Base-by-base conservation (phyloP, 176 grass and related monocot species). In the Thalia dealbata region DNA sequence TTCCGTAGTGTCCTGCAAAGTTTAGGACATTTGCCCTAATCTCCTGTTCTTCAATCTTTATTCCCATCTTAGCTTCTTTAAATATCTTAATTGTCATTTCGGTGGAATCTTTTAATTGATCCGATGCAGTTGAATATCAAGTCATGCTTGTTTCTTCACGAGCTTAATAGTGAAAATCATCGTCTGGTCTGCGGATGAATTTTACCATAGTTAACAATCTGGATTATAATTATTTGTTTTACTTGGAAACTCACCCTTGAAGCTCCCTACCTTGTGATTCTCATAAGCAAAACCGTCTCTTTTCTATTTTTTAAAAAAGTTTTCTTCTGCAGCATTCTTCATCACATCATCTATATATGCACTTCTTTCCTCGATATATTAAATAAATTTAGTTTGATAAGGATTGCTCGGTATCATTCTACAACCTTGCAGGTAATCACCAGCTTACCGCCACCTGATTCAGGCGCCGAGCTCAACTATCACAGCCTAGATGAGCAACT, bases 401-500 rank as follows among this genome's bases (percentile, higher is more conserved):
- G 28, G 10, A 72, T 24, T 22, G 18, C 43, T 30, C 13, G 74
- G 43, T 41, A 69, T 43, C 73, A 28, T 69, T 71, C 25, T 79
- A 21, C n/a, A 11, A 10, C 19, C 0, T 88, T 27, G 30, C 75
- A 97, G 93, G 85, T 97, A 43, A 97, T 97, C 75, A 97, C 89
- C 67, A 86, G 89, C 82, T 86, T 90, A 74, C 93, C 87, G 0
- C 89, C 93, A 1, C 78, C 89, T 86, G 89, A 97, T 61, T 82
- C 88, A 64, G 87, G 81, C 44, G 58, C 81, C 67, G 91, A 92
- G 25, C 83, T 97, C 19, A 90, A 74, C 74, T 92, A 50, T 80
- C 55, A 92, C 54, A 81, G 71, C 10, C 89, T 90, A 29, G 87
- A 97, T 15, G 95, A 97, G 45, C 90, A 97, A 81, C 82, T 97